These are phyloP conservation scores for Torrubiellomyces zombiae DNA, from an alignment of 2,329 filamentous ascomycete species.

Conservation along the genomic window DNA sequence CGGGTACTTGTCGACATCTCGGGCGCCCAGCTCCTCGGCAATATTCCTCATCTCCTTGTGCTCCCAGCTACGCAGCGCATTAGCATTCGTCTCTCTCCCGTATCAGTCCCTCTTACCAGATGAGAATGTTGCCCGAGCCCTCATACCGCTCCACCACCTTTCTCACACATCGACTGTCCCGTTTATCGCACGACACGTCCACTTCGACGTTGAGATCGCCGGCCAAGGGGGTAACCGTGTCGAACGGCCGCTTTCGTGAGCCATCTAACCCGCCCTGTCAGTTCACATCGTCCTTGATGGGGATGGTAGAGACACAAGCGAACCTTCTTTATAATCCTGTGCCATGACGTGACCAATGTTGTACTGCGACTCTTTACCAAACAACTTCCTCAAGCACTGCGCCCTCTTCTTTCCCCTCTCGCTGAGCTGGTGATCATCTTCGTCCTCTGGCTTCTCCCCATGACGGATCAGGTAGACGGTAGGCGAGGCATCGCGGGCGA, in stretches of 20 bases:
- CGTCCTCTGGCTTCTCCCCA: conserved; percentile 41
- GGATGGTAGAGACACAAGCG: conserved; percentile 3
- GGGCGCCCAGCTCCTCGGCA: conserved; percentile 31
- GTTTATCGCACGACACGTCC: conserved; percentile 37
- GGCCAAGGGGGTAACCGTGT: conserved; percentile 40
- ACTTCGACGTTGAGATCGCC: conserved; percentile 35
- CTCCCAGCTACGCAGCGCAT: conserved; percentile 30
- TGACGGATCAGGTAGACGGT: conserved; percentile 48
- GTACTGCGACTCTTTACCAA: conserved; percentile 32
- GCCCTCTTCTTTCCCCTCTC: conserved; percentile 35
- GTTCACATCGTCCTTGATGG: background rate
- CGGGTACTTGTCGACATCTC: conserved; percentile 32
- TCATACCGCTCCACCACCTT: conserved; percentile 28
- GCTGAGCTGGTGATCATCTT: conserved; percentile 28
- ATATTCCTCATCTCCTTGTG: conserved; percentile 36
- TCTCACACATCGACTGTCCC: conserved; percentile 36
- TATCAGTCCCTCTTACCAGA: conserved; percentile 21
- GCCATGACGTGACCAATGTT: conserved; percentile 43
- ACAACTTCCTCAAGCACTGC: conserved; percentile 40
- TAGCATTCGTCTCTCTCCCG: background rate
- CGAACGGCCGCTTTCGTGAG: conserved; percentile 31
- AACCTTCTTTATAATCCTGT: conserved; percentile 31
- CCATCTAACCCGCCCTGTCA: conserved; percentile 21
- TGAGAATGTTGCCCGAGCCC: conserved; percentile 38
- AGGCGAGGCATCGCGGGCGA: conserved; percentile 18